These are phyloP conservation scores for Amanita rubescens DNA, from an alignment of 768 basidiomycete species.

Conservation along the genomic window DNA sequence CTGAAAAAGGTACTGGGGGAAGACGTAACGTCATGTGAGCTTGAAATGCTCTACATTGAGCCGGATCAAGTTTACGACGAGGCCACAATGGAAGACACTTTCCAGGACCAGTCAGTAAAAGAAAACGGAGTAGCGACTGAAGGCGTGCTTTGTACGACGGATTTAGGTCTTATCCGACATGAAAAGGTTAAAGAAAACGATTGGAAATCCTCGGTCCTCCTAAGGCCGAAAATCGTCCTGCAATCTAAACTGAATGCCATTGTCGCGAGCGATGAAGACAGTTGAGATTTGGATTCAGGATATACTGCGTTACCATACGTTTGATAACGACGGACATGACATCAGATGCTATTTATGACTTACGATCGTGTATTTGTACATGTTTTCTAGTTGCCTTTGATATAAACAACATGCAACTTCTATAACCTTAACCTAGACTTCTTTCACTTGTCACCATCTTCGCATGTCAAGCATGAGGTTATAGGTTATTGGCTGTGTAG, in stretches of 20 bases:
- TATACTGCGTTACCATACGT: too few relatives aligned
- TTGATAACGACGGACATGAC: too few relatives aligned
- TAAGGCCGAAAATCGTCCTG: conserved; percentile 51
- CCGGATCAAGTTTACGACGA: conserved; percentile 35
- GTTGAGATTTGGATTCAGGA: conserved; percentile 16
- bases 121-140: conserved; percentile 17
- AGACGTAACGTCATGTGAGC: conserved; percentile 48
- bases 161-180: conserved; percentile 41
- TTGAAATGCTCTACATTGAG: conserved; percentile 41
- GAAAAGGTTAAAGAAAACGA: conserved; percentile 32
- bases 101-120: conserved; percentile 14
- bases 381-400: too few relatives aligned
- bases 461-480: too few relatives aligned
- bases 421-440: too few relatives aligned
- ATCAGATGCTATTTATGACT: too few relatives aligned
- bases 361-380: too few relatives aligned
- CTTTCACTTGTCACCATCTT: too few relatives aligned
- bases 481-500: too few relatives aligned
- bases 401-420: too few relatives aligned
- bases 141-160: conserved; percentile 46
- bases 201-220: conserved; percentile 37
- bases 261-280: conserved; percentile 16
- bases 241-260: conserved; percentile 31
- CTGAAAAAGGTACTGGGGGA: conserved; percentile 54
- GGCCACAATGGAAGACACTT: conserved; percentile 39